A percentile compares a stretch with the other conserved stretches of the same genome.
phyloP scores from a whole-genome alignment of 179 eudicot genomes.

The Corrigiola litoralis region DNA sequence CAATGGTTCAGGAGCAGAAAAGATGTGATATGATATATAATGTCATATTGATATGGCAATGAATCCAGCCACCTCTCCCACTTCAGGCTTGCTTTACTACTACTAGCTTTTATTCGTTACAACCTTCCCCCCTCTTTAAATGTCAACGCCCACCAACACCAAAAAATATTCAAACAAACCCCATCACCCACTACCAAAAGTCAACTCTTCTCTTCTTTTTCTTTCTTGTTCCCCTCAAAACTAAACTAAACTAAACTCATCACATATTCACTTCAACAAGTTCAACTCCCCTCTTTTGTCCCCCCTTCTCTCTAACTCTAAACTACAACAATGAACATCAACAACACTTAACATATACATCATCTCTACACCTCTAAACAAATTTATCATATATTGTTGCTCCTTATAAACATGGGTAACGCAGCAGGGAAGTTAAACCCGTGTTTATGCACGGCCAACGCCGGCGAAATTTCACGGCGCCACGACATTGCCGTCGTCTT shows the following conservation, averaged over 20 bases:
- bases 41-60: not conserved
- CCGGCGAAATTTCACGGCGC: conserved; percentile 53
- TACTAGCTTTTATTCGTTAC: conserved; percentile 13
- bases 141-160: conserved; percentile 35
- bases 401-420: conserved; percentile 81
- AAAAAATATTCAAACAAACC: not conserved
- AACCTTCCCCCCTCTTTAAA: conserved; percentile 15
- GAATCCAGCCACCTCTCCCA: conserved; percentile 17
- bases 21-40: no score
- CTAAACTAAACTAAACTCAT: no score
- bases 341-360: not conserved
- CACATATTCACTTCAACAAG: not conserved
- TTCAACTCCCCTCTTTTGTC: not conserved
- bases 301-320: not conserved
- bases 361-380: not conserved
- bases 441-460: conserved; percentile 57
- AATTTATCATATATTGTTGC: not conserved
- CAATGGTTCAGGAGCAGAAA: no score
- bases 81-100: conserved; percentile 1
- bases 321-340: not conserved
- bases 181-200: conserved; percentile 24
- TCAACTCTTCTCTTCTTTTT: conserved; percentile 24
- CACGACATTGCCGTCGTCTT: conserved; percentile 45
- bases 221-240: not conserved
- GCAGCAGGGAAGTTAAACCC: conserved; percentile 48